phyloP scores from a whole-genome alignment of 1,284 basidiomycete genomes.

The Puccinia novopanici region DNA sequence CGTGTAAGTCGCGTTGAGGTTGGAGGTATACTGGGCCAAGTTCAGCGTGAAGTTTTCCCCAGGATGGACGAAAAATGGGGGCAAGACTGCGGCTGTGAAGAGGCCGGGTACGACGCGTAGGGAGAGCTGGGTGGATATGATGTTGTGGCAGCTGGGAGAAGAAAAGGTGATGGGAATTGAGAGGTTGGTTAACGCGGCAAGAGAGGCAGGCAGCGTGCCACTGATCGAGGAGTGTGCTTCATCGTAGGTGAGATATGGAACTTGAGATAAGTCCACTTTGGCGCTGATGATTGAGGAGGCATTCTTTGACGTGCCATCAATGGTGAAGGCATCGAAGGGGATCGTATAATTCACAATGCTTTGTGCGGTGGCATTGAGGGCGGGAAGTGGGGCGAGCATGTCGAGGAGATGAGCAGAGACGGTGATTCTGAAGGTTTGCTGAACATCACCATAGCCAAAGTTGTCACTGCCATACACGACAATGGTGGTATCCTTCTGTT shows the following conservation, averaged over 20 bases:
- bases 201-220: constrained; percentile 26
- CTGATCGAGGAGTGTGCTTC: constrained; percentile 20
- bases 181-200: constrained; percentile 28
- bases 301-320: constrained; percentile 32
- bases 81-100: constrained; percentile 42
- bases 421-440: constrained; percentile 42
- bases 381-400: constrained; percentile 29
- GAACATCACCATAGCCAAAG: constrained; percentile 44
- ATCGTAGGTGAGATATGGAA: constrained; percentile 40
- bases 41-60: constrained; percentile 39
- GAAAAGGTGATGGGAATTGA: constrained; percentile 38
- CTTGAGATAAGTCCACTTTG: constrained; percentile 33
- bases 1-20: constrained; percentile 46
- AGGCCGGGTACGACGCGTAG: constrained; percentile 42
- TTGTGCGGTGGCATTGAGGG: constrained; percentile 44
- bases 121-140: constrained; percentile 22
- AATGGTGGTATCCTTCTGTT: constrained; percentile 38
- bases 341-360: constrained; percentile 49
- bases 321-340: constrained; percentile 31
- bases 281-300: constrained; percentile 1
- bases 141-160: constrained; percentile 39
- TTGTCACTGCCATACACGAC: constrained; percentile 48
- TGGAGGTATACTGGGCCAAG: constrained; percentile 43
- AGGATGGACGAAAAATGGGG: constrained; percentile 25
- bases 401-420: constrained; percentile 40